phyloP scores from a whole-genome alignment of 768 basidiomycete genomes.

The Mrakia blollopis region DNA sequence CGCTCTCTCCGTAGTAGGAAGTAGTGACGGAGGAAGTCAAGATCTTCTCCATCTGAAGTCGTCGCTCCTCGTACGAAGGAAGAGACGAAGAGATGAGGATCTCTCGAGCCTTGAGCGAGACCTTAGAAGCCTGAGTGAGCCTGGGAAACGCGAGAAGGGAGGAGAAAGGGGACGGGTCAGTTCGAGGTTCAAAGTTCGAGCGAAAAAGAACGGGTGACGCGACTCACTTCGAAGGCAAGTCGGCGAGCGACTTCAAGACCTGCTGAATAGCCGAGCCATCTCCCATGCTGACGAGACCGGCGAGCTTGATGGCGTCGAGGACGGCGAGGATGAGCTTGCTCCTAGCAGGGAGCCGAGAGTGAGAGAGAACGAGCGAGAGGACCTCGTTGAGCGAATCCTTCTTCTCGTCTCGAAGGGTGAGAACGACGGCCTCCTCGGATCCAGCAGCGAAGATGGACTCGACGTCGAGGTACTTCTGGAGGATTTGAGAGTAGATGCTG shows the following conservation, averaged over 20 bases:
- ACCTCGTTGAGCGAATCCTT: constrained; percentile 89
- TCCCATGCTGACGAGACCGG: constrained; percentile 63
- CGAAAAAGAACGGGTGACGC: not conserved
- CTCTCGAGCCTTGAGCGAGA: constrained; percentile 92
- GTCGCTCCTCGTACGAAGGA: constrained; percentile 93
- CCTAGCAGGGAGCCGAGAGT: constrained; percentile 92
- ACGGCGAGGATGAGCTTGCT: constrained; percentile 77
- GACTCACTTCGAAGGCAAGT: constrained; percentile 62
- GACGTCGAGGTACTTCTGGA: constrained; percentile 30
- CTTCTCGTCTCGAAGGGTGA: constrained; percentile 72
- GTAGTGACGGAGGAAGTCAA: constrained; percentile 81
- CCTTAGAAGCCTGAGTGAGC: constrained; percentile 55
- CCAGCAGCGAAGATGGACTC: constrained; percentile 30
- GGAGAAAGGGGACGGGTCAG: not conserved
- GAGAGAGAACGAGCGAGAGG: constrained; percentile 78
- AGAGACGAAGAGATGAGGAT: constrained; percentile 93
- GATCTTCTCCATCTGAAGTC: constrained; percentile 88
- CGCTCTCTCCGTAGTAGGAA: constrained; percentile 83
- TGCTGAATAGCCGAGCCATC: constrained; percentile 66
- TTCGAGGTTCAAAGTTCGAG: not conserved
- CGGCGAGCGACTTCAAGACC: constrained; percentile 64
- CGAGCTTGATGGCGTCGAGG: constrained; percentile 84
- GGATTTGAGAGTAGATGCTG: constrained; percentile 29
- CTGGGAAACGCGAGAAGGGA: not conserved
- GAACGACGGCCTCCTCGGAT: constrained; percentile 31